These are phyloP conservation scores for Mrakia hoshinonis DNA, from an alignment of 768 basidiomycete genomes.

Conservation along the genomic window DNA sequence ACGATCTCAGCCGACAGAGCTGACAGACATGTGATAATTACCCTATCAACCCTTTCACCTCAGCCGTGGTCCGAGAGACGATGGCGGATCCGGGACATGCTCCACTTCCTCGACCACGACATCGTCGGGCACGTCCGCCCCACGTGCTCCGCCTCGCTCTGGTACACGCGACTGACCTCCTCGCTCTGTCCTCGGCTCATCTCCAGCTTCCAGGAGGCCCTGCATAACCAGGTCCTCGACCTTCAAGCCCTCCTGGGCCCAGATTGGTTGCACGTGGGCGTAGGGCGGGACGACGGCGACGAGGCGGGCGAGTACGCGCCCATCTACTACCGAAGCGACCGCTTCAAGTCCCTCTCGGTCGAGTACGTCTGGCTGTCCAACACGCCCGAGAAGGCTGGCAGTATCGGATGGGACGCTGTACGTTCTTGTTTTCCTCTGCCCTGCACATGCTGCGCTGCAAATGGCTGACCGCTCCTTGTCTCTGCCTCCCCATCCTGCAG, in stretches of 20 bases:
- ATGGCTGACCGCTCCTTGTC: neutral
- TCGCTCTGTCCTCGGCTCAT: neutral
- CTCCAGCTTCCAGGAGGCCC: conserved; percentile 41
- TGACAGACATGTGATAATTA: neutral
- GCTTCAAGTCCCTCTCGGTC: neutral
- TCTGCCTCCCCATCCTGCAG: neutral
- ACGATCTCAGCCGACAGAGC: neutral
- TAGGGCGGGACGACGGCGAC: conserved; percentile 56
- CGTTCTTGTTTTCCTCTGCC: neutral
- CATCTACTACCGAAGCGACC: conserved; percentile 47
- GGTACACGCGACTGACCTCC: neutral
- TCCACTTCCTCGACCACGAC: conserved; percentile 9
- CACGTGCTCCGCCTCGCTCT: too few relatives aligned
- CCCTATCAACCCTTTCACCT: neutral
- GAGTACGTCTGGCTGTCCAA: conserved; percentile 12
- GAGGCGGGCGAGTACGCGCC: conserved; percentile 55
- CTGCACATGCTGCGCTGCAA: neutral
- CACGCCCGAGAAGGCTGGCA: conserved; percentile 6
- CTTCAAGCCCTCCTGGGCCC: conserved; percentile 50
- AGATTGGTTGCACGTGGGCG: conserved; percentile 54
- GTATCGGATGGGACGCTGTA: conserved; percentile 27
- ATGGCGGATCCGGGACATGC: conserved; percentile 23
- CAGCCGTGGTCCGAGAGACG: conserved; percentile 27
- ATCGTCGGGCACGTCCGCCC: conserved; percentile 20
- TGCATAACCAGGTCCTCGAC: conserved; percentile 53